Conservation (phyloP, 306 rosid species). For the Dicorynia guianensis region DNA sequence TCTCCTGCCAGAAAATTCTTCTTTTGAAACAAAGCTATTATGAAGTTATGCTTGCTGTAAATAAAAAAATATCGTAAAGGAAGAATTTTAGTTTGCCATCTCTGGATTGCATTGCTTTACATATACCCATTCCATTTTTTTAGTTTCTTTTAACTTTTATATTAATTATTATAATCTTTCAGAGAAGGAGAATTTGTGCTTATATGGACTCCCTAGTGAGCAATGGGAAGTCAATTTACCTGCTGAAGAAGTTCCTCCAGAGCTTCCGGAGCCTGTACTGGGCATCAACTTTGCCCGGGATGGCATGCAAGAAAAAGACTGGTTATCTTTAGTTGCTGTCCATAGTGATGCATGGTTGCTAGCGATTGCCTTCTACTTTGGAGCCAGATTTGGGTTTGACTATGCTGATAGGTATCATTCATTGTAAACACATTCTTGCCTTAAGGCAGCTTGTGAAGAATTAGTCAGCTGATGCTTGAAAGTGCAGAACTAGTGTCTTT, state of each 20-base stretch:
- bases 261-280: constrained; percentile 93
- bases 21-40: constrained; percentile 9
- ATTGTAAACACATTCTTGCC: not conserved
- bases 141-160: constrained; percentile 32
- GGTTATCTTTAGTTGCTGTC: constrained; percentile 91
- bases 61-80: not conserved
- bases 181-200: constrained; percentile 95
- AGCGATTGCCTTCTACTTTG: constrained; percentile 90
- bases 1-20: constrained; percentile 14
- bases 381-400: constrained; percentile 93
- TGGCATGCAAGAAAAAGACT: constrained; percentile 92
- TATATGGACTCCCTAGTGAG: constrained; percentile 88
- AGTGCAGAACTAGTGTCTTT: not conserved
- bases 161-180: constrained; percentile 43
- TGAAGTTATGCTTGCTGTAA: constrained; percentile 13
- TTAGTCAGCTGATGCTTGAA: constrained; percentile 8
- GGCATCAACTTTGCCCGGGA: constrained; percentile 97
- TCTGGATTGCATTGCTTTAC: constrained; percentile 18
- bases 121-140: constrained; percentile 23
- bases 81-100: constrained; percentile 13
- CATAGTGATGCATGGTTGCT: constrained; percentile 98
- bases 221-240: constrained; percentile 98
- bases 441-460: not conserved
- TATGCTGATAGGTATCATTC: constrained; percentile 72
- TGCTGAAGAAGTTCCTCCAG: constrained; percentile 98